A percentile compares a stretch with the other conserved stretches of the same genome.
phyloP scores from a whole-genome alignment of 2,329 filamentous ascomycete species.

The Davidsoniella virescens region DNA sequence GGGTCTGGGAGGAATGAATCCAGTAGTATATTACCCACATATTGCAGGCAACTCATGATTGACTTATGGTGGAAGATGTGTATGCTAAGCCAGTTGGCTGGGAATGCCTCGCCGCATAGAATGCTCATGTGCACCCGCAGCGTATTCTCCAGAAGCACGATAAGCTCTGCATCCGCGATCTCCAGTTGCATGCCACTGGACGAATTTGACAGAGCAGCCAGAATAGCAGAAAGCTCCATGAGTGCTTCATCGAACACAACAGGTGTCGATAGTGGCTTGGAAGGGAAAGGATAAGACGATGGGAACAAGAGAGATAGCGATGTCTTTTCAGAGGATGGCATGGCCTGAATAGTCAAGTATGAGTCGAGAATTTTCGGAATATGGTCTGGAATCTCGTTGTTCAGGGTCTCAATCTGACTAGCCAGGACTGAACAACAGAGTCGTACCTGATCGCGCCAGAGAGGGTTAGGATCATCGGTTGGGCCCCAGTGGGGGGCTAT shows the following conservation, averaged over 20 bases:
- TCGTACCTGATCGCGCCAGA: conserved; percentile 85
- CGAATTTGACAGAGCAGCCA: conserved; percentile 66
- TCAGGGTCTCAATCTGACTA: conserved; percentile 63
- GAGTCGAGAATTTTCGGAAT: conserved; percentile 84
- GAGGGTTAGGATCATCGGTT: conserved; percentile 53
- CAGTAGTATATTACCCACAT: conserved; percentile 63
- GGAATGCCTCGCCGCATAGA: conserved; percentile 76
- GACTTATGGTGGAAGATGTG: conserved; percentile 88
- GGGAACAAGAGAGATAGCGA: conserved; percentile 81
- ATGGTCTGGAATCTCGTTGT: conserved; percentile 71
- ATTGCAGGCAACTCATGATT: conserved; percentile 70
- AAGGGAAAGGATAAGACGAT: conserved; percentile 74
- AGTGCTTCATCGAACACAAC: conserved; percentile 66
- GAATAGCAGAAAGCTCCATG: conserved; percentile 72
- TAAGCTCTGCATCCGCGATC: conserved; percentile 55
- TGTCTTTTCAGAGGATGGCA: conserved; percentile 36
- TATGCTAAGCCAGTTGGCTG: conserved; percentile 75
- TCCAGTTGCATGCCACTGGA: conserved; percentile 56
- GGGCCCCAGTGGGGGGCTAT: conserved; percentile 87
- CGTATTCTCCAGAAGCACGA: conserved; percentile 58
- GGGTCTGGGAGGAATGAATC: conserved; percentile 73
- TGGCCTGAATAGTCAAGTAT: conserved; percentile 57
- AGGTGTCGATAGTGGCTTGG: conserved; percentile 46
- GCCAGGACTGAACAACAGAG: conserved; percentile 86
- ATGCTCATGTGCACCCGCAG: conserved; percentile 82